These are phyloP conservation scores for Corymbia calophylla DNA, from an alignment of 441 rosid species.

Conservation along the genomic window DNA sequence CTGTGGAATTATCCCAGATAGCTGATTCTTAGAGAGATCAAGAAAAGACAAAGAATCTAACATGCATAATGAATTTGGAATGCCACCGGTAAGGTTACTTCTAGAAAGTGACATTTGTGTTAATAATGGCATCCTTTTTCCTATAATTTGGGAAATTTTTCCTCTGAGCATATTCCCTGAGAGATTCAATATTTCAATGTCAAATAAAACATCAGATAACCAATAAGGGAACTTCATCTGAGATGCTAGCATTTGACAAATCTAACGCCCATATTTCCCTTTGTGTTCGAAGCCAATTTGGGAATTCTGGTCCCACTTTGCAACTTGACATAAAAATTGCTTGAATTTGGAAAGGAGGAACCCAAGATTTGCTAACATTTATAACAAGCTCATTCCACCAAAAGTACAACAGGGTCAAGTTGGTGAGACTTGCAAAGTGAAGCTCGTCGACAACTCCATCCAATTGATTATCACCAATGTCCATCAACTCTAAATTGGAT, in stretches of 20 bases:
- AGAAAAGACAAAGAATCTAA: neutral
- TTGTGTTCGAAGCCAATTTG: neutral
- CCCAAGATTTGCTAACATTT: neutral
- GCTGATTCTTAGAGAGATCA: neutral
- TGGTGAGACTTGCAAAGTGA: neutral
- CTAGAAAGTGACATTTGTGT: accelerated
- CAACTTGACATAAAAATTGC: neutral
- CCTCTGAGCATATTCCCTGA: neutral
- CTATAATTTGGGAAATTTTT: neutral
- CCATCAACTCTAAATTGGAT: neutral
- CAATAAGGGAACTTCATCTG: neutral
- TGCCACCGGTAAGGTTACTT: neutral
- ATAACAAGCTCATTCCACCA: neutral
- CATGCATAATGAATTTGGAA: neutral
- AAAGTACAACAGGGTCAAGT: accelerated
- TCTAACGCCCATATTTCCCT: neutral
- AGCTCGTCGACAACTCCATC: neutral
- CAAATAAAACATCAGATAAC: neutral
- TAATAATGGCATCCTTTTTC: neutral
- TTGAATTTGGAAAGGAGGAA: neutral
- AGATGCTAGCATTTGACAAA: neutral
- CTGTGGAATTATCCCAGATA: neutral
- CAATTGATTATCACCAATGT: neutral
- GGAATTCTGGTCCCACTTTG: neutral
- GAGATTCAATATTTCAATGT: neutral